These are phyloP conservation scores for Carex parvula DNA, from an alignment of 176 grass and related monocot genomes.

Conservation along the genomic window DNA sequence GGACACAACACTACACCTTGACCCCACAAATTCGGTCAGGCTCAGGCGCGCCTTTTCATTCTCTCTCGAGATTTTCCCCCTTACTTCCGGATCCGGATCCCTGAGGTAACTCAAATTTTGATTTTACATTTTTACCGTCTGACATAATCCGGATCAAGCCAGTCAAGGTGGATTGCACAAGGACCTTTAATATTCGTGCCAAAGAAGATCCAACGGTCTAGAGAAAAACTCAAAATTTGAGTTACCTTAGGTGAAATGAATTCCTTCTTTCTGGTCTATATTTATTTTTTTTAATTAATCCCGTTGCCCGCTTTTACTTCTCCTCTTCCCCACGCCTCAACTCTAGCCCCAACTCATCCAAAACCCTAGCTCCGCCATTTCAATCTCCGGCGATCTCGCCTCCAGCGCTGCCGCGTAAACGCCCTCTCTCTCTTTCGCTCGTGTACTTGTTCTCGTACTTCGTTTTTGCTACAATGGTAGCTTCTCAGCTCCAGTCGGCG, in stretches of 20 bases:
- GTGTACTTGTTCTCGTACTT: neutral
- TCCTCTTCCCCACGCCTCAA: conserved; percentile 33
- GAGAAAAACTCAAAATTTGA: no score
- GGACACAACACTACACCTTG: neutral
- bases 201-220: no score
- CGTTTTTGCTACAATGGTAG: neutral
- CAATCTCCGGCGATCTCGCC: neutral
- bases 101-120: no score
- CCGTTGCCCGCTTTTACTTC: neutral
- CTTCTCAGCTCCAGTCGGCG: conserved; percentile 25
- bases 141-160: no score
- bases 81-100: no score
- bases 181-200: no score
- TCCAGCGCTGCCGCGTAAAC: conserved; percentile 2
- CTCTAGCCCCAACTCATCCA: conserved; percentile 42
- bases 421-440: conserved; percentile 18
- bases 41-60: neutral
- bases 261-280: neutral
- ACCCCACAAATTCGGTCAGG: neutral
- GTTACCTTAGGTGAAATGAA: no score
- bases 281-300: neutral
- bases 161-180: no score
- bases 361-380: conserved; percentile 39
- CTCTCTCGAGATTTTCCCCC: no score
- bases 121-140: no score